Evolutionary conservation across 139 green algal genomes (phyloP).

Genomic region (Chlamydomonas asymmetrica): DNA sequence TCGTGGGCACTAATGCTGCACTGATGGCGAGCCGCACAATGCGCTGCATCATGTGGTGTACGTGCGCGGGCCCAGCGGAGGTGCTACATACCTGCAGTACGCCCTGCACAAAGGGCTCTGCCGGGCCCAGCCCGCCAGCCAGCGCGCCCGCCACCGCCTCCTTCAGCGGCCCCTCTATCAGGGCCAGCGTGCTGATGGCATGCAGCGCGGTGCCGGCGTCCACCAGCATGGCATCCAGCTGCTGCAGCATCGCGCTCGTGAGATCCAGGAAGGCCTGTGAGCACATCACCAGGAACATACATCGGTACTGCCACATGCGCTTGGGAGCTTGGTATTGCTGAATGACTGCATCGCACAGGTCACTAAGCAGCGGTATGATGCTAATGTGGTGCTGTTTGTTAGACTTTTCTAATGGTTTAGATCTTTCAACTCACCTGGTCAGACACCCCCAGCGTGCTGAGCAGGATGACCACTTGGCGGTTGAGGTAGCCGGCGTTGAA

Average conservation of each 20-base stretch:
- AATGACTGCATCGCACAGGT: neutral
- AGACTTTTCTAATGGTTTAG: neutral
- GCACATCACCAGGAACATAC: neutral
- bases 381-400: neutral
- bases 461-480: slow-evolving; percentile 8
- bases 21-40: no score
- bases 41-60: no score
- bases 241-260: no score
- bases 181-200: neutral
- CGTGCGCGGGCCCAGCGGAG: no score
- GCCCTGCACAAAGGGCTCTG: neutral
- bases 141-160: neutral
- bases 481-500: slow-evolving; percentile 7
- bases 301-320: neutral
- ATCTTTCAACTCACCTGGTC: neutral
- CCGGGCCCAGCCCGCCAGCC: neutral
- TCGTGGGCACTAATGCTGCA: no score
- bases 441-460: neutral
- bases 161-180: neutral
- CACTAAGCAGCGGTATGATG: neutral
- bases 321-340: neutral
- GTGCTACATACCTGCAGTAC: neutral
- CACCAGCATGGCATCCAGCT: slow-evolving; percentile 1
- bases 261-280: no score
- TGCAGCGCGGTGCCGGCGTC: neutral